These are phyloP conservation scores for Nicotiana undulata DNA, from an alignment of 257 asterid genomes.

Conservation along the genomic window DNA sequence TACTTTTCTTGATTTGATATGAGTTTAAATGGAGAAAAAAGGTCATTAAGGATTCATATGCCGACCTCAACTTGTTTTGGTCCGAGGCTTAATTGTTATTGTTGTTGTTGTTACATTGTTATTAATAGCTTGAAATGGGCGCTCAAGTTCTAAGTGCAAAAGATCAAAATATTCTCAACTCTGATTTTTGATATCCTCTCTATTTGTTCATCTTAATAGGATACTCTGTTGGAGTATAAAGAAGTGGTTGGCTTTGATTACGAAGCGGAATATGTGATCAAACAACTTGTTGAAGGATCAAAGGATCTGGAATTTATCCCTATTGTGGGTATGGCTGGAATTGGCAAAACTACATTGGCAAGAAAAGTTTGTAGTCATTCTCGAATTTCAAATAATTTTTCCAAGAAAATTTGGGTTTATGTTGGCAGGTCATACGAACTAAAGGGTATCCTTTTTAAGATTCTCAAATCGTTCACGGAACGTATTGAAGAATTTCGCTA, in stretches of 20 bases:
- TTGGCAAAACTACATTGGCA: constrained; percentile 34
- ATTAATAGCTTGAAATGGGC: no score
- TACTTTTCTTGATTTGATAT: no score
- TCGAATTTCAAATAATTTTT: constrained; percentile 13
- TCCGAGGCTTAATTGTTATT: no score
- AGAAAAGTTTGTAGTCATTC: constrained; percentile 19
- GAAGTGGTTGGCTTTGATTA: constrained; percentile 2
- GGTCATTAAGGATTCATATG: no score
- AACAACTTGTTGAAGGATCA: constrained; percentile 8
- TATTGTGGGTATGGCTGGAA: constrained; percentile 34
- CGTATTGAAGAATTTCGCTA: neutral
- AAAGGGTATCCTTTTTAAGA: constrained; percentile 17
- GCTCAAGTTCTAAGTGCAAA: no score
- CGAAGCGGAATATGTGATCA: constrained; percentile 15
- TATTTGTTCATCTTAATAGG: neutral
- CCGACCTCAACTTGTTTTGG: no score
- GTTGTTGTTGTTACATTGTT: no score
- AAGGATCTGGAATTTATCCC: constrained; percentile 20
- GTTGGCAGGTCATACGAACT: constrained; percentile 8
- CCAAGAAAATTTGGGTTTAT: constrained; percentile 20
- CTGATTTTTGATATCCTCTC: neutral
- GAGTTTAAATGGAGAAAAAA: no score
- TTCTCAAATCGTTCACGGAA: constrained; percentile 2
- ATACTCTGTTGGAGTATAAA: neutral
- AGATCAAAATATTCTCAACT: neutral